phyloP scores from a whole-genome alignment of 768 basidiomycete genomes.

The Boletus subparvulus region DNA sequence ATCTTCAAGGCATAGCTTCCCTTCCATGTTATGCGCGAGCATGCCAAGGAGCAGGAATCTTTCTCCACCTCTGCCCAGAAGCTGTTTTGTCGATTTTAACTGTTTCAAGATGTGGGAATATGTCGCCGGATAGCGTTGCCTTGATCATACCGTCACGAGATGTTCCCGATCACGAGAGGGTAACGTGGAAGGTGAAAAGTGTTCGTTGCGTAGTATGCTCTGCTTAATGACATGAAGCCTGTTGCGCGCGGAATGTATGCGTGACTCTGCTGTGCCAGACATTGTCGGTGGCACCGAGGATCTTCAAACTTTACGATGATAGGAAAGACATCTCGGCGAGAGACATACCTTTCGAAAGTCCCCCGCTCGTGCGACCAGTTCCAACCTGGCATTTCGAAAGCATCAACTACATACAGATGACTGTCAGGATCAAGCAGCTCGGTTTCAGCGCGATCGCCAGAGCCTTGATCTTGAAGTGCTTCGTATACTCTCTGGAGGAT shows the following conservation, averaged over 20 bases:
- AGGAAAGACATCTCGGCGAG: neutral
- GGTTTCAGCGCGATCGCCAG: slow-evolving; percentile 45
- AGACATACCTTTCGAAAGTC: slow-evolving; percentile 79
- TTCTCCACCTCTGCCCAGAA: slow-evolving; percentile 85
- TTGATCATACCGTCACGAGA: slow-evolving; percentile 73
- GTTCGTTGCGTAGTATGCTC: slow-evolving; percentile 91
- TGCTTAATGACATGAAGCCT: slow-evolving; percentile 90
- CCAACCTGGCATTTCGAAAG: slow-evolving; percentile 96
- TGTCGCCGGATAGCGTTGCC: slow-evolving; percentile 10
- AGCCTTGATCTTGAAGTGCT: slow-evolving; percentile 63
- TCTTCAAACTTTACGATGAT: slow-evolving; percentile 30
- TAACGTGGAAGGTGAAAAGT: slow-evolving; percentile 94
- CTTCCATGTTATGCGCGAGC: slow-evolving; percentile 86
- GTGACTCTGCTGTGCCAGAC: slow-evolving; percentile 82
- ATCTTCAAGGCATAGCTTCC: slow-evolving; percentile 89
- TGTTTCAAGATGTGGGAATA: slow-evolving; percentile 34
- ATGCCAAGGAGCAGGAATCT: slow-evolving; percentile 93
- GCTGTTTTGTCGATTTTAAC: slow-evolving; percentile 95
- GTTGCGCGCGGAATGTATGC: slow-evolving; percentile 78
- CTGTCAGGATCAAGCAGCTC: slow-evolving; percentile 76
- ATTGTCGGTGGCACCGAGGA: slow-evolving; percentile 56
- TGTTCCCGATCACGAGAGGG: slow-evolving; percentile 85
- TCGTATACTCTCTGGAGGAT: slow-evolving; percentile 74
- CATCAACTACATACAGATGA: slow-evolving; percentile 81
- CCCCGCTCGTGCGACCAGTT: slow-evolving; percentile 85